These are phyloP conservation scores for Aspergillus bertholletiae DNA, from an alignment of 495 filamentous ascomycete genomes.

Conservation along the genomic window DNA sequence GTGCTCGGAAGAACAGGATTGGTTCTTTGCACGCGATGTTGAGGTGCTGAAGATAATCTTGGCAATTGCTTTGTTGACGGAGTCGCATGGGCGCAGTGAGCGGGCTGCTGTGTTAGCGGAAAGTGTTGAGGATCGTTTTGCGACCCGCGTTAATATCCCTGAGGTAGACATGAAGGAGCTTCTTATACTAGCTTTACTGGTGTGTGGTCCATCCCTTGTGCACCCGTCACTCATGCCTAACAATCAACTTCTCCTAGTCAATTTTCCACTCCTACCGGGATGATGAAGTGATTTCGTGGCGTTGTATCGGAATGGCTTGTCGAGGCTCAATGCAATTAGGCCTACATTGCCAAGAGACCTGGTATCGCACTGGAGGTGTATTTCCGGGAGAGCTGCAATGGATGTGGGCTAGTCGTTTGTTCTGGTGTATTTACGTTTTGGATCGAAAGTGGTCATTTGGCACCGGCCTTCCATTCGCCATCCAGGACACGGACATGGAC, in stretches of 20 bases:
- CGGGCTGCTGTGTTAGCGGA: conserved; percentile 67
- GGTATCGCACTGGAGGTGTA: conserved; percentile 53
- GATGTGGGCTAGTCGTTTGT: conserved; percentile 60
- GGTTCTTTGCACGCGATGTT: conserved; percentile 64
- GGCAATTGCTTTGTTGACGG: conserved; percentile 65
- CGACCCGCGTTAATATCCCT: conserved; percentile 60
- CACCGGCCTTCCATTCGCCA: conserved; percentile 72
- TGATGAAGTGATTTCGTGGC: conserved; percentile 76
- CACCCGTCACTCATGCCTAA: not conserved
- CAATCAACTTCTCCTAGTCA: conserved; percentile 48
- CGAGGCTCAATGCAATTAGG: conserved; percentile 74
- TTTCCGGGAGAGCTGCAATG: conserved; percentile 58
- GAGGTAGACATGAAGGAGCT: conserved; percentile 65
- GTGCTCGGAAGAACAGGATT: conserved; percentile 41
- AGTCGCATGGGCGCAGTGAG: conserved; percentile 72
- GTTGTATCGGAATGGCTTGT: conserved; percentile 66
- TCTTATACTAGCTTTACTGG: conserved; percentile 64
- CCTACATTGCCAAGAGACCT: conserved; percentile 69
- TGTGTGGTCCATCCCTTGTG: conserved; percentile 35
- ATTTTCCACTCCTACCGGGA: conserved; percentile 80
- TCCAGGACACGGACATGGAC: conserved; percentile 80
- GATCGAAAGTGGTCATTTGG: conserved; percentile 80
- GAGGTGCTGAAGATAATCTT: conserved; percentile 74
- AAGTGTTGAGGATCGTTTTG: conserved; percentile 62
- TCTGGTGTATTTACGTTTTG: conserved; percentile 82